Conservation (phyloP, 2,329 filamentous ascomycete species). For the Colletotrichum sp. region DNA sequence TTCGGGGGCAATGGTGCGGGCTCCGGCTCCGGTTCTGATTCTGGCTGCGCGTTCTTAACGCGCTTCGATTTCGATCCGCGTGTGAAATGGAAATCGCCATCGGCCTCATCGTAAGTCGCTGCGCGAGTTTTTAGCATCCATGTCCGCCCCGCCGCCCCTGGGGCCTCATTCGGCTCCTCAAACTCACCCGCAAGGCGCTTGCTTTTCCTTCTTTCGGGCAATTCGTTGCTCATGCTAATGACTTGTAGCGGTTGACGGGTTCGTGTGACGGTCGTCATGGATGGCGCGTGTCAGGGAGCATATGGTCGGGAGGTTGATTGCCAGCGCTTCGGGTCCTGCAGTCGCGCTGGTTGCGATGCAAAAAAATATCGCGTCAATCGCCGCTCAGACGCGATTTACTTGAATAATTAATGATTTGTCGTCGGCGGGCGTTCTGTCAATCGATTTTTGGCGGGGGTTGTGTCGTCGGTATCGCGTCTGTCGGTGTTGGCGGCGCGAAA, state of each 20-base stretch:
- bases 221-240: slow-evolving; percentile 72
- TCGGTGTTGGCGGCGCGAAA: slow-evolving; percentile 10
- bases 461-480: slow-evolving; percentile 8
- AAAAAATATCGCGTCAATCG: slow-evolving; percentile 10
- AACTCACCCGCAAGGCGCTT: slow-evolving; percentile 68
- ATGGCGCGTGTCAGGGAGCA: slow-evolving; percentile 44
- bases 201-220: slow-evolving; percentile 64
- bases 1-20: slow-evolving; percentile 38
- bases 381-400: neutral
- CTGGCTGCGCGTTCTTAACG: slow-evolving; percentile 60
- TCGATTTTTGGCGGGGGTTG: neutral
- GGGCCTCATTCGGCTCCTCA: neutral
- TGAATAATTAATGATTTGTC: neutral
- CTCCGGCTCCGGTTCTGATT: slow-evolving; percentile 41
- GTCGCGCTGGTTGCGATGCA: neutral
- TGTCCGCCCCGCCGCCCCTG: slow-evolving; percentile 55
- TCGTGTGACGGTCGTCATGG: slow-evolving; percentile 74
- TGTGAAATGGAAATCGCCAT: slow-evolving; percentile 79
- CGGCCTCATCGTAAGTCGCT: slow-evolving; percentile 63
- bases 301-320: slow-evolving; percentile 5
- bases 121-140: slow-evolving; percentile 67
- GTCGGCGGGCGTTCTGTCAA: neutral
- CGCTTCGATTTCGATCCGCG: slow-evolving; percentile 71
- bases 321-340: neutral
- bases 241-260: slow-evolving; percentile 69